Evolutionary conservation across 352 stramenopile genomes (phyloP).

Genomic region (Phytophthora capsici): DNA sequence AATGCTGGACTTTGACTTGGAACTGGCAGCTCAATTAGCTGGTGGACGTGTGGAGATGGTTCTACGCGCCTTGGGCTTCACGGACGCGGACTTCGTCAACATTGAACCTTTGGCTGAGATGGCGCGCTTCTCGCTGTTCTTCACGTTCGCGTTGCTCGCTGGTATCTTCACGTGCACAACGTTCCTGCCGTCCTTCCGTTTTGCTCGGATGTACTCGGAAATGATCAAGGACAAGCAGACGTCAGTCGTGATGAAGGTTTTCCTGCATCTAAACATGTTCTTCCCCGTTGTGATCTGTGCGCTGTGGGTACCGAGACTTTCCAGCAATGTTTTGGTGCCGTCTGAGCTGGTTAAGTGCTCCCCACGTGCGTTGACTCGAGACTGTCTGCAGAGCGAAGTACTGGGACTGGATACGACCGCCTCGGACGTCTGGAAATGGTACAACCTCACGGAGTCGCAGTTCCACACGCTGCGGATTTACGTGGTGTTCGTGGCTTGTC

Average conservation of each 20-base stretch:
- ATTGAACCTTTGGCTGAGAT: conserved; percentile 39
- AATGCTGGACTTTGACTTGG: conserved; percentile 75
- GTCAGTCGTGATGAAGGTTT: conserved; percentile 40
- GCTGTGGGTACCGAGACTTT: conserved; percentile 66
- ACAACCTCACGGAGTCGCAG: conserved; percentile 58
- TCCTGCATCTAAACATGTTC: conserved; percentile 79
- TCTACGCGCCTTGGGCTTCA: conserved; percentile 63
- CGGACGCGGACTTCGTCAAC: conserved; percentile 62
- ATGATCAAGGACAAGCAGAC: conserved; percentile 59
- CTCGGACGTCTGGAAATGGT: conserved; percentile 38
- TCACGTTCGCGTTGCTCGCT: conserved; percentile 44
- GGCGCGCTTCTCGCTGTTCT: conserved; percentile 41
- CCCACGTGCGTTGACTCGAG: conserved; percentile 45
- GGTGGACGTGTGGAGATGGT: conserved; percentile 55
- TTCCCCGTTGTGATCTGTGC: conserved; percentile 59
- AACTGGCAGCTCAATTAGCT: conserved; percentile 46
- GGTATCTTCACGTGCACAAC: conserved; percentile 66
- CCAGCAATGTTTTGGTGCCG: conserved; percentile 55
- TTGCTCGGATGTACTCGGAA: conserved; percentile 81
- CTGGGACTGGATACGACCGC: conserved; percentile 22
- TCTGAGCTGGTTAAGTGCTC: conserved; percentile 56
- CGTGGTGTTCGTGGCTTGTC: conserved; percentile 51
- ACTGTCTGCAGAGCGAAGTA: conserved; percentile 58
- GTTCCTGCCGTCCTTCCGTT: conserved; percentile 78
- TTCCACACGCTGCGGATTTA: conserved; percentile 63